Conservation (phyloP, 169 alveolate species). For the Theileria luwenshuni region DNA sequence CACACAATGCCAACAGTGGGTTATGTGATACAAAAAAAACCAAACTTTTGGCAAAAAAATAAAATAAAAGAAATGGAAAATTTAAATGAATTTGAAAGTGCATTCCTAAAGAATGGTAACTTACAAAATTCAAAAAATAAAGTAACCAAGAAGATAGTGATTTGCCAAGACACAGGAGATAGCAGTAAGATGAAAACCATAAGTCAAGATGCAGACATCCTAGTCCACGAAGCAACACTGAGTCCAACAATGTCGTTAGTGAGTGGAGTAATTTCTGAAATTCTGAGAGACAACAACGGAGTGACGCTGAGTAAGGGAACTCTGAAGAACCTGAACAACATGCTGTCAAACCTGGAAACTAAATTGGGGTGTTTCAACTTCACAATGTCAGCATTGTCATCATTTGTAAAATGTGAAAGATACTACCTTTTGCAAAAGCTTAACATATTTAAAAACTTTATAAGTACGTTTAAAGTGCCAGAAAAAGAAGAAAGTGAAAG, state of each 20-base stretch:
- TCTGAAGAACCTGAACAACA: slow-evolving; percentile 1
- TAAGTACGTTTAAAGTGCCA: neutral
- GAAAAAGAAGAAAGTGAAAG: neutral
- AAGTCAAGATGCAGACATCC: slow-evolving; percentile 74
- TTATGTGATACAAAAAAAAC: slow-evolving; percentile 74
- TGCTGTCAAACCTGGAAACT: slow-evolving; percentile 12
- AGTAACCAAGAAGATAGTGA: slow-evolving; percentile 65
- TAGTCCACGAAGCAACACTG: slow-evolving; percentile 75
- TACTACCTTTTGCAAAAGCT: slow-evolving; percentile 12
- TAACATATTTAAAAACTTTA: slow-evolving; percentile 3
- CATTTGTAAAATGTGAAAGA: slow-evolving; percentile 17
- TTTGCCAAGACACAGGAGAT: slow-evolving; percentile 76
- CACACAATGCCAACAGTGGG: slow-evolving; percentile 86
- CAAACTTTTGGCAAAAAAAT: neutral
- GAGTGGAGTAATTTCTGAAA: slow-evolving; percentile 2
- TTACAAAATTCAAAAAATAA: slow-evolving; percentile 17
- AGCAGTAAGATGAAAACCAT: slow-evolving; percentile 60
- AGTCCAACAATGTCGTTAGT: slow-evolving; percentile 46
- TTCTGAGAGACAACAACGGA: slow-evolving; percentile 10
- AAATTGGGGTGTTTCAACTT: slow-evolving; percentile 14
- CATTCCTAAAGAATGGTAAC: slow-evolving; percentile 10
- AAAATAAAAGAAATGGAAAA: neutral
- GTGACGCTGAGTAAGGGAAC: neutral
- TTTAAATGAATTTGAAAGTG: neutral
- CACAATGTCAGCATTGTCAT: slow-evolving; percentile 14